Conservation (phyloP, 306 rosid genomes). For the Quercus alba region DNA sequence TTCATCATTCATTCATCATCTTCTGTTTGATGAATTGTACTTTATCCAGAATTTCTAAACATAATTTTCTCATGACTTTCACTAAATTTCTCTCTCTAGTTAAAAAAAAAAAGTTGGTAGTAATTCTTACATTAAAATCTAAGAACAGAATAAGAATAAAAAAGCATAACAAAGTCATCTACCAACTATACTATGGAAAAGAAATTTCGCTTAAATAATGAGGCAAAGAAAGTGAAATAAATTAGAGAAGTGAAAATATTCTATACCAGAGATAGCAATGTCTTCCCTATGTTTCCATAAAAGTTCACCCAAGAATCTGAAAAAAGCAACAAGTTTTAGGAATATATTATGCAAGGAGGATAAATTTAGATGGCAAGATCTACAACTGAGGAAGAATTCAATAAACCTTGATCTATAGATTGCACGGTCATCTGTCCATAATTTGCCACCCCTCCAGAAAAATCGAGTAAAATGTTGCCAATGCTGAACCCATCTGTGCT, state of each 20-base stretch:
- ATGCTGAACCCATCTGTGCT: constrained; percentile 93
- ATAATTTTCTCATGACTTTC: neutral
- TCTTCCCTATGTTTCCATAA: constrained; percentile 81
- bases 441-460: constrained; percentile 69
- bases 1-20: neutral
- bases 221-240: neutral
- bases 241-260: neutral
- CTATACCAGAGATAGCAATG: constrained; percentile 73
- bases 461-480: constrained; percentile 70
- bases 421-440: constrained; percentile 78
- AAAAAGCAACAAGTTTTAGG: constrained; percentile 21
- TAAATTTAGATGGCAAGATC: neutral
- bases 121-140: neutral
- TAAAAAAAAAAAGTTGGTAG: neutral
- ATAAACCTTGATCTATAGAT: constrained; percentile 82
- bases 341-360: constrained; percentile 10
- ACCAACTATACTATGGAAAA: neutral
- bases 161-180: neutral
- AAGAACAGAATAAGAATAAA: neutral
- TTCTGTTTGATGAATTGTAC: neutral
- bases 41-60: neutral
- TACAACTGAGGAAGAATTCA: constrained; percentile 3
- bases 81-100: neutral
- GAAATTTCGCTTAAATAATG: neutral
- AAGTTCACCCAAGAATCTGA: constrained; percentile 89